Percentiles rank a stretch among this genome's conserved stretches.
These are phyloP conservation scores for Triglochin maritima DNA, from an alignment of 106 monocot genomes.

Conservation along the genomic window DNA sequence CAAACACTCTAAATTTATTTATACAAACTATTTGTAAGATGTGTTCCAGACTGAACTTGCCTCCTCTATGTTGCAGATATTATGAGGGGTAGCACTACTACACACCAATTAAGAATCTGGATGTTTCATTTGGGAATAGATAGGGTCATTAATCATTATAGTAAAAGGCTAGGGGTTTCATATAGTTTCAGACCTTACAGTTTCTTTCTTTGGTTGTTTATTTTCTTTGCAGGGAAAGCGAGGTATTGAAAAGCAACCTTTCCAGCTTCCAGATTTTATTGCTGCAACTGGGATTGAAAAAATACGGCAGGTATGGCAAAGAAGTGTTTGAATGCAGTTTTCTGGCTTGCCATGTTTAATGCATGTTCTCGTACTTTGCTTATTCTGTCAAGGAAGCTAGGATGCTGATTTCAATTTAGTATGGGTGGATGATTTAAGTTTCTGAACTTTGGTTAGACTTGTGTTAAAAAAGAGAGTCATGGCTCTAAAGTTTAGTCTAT, in stretches of 20 bases:
- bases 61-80: constrained; percentile 47
- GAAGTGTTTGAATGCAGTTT: neutral
- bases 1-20: too few species aligned
- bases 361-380: too few species aligned
- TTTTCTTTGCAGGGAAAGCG: constrained; percentile 77
- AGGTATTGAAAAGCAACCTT: constrained; percentile 97
- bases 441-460: too few species aligned
- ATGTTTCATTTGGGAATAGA: neutral
- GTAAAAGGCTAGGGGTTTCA: neutral
- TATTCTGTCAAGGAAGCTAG: too few species aligned
- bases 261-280: constrained; percentile 99
- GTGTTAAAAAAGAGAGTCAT: too few species aligned
- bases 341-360: too few species aligned
- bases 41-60: constrained; percentile 19
- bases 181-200: constrained; percentile 15
- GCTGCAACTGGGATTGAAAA: constrained; percentile 99
- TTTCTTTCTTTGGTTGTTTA: neutral
- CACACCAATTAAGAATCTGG: constrained; percentile 1
- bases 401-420: too few species aligned
- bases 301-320: constrained; percentile 73
- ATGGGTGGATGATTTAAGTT: too few species aligned
- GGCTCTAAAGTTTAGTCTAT: too few species aligned
- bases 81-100: constrained; percentile 31
- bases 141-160: neutral
- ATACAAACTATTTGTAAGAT: too few species aligned